Conservation (phyloP, 495 filamentous ascomycete genomes). For the Niebla homalea region DNA sequence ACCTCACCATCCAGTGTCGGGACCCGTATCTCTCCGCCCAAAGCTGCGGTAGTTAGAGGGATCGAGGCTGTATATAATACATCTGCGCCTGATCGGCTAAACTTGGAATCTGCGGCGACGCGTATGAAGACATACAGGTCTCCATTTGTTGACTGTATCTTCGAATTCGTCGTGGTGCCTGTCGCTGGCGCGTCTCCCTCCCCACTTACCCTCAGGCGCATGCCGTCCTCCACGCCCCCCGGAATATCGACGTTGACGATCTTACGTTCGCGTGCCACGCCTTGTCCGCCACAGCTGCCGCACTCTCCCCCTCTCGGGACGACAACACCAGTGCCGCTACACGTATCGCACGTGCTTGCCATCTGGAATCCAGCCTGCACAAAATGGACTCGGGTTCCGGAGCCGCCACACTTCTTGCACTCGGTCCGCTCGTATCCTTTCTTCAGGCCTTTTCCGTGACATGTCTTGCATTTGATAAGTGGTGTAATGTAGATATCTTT, state of each 20-base stretch:
- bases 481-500: conserved; percentile 72
- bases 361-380: conserved; percentile 93
- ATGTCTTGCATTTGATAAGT: conserved; percentile 64
- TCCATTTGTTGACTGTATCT: conserved; percentile 49
- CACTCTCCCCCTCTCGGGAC: conserved; percentile 72
- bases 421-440: conserved; percentile 53
- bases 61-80: conserved; percentile 84
- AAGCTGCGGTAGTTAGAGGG: conserved; percentile 80
- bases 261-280: conserved; percentile 63
- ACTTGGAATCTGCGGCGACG: conserved; percentile 73
- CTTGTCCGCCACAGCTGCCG: conserved; percentile 60
- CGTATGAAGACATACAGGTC: conserved; percentile 80
- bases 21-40: conserved; percentile 78
- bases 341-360: conserved; percentile 72
- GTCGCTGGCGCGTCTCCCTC: conserved; percentile 79
- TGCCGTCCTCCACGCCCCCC: conserved; percentile 87
- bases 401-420: conserved; percentile 73
- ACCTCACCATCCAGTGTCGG: conserved; percentile 86
- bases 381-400: conserved; percentile 73
- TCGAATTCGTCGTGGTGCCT: conserved; percentile 44
- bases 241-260: conserved; percentile 81
- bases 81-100: conserved; percentile 72
- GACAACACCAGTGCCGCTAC: conserved; percentile 58
- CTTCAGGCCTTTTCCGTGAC: conserved; percentile 73
- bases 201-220: conserved; percentile 65